These are phyloP conservation scores for Chrysoporthe cubensis DNA, from an alignment of 2,329 filamentous ascomycete species.

Conservation along the genomic window DNA sequence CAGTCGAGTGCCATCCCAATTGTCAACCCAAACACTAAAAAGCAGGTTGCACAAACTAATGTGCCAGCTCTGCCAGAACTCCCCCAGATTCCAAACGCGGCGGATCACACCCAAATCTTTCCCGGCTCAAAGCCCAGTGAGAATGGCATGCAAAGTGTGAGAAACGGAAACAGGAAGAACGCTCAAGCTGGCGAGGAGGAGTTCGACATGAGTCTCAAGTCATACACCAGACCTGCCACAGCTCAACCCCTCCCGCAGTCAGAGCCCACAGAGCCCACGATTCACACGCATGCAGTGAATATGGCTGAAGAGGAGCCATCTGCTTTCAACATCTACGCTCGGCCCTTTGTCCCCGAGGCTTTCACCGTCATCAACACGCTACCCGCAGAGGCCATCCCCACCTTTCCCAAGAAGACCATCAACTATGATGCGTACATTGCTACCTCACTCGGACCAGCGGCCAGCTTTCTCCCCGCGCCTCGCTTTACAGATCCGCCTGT, in stretches of 20 bases:
- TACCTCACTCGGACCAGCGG: conserved; percentile 14
- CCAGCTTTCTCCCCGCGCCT: conserved; percentile 18
- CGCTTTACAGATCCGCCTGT: neutral
- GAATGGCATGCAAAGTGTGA: neutral
- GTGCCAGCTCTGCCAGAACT: conserved; percentile 1
- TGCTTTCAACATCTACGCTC: conserved; percentile 32
- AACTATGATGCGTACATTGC: conserved; percentile 23
- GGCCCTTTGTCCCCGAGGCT: conserved; percentile 29
- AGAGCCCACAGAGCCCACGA: neutral
- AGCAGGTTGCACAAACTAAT: neutral
- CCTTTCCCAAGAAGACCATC: conserved; percentile 20
- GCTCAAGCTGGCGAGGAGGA: neutral
- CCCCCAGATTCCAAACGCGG: neutral
- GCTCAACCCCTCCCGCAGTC: neutral
- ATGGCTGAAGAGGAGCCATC: conserved; percentile 8
- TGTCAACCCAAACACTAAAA: conserved; percentile 3
- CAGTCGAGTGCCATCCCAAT: conserved; percentile 16
- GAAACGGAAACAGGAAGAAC: neutral
- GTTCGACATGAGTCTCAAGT: neutral
- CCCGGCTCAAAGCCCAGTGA: neutral
- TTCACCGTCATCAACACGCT: conserved; percentile 31
- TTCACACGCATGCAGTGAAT: neutral
- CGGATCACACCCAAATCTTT: neutral
- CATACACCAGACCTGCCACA: neutral
- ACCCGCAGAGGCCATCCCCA: conserved; percentile 15